phyloP scores from a whole-genome alignment of 352 stramenopile species.

The Thraustochytrium sp. region DNA sequence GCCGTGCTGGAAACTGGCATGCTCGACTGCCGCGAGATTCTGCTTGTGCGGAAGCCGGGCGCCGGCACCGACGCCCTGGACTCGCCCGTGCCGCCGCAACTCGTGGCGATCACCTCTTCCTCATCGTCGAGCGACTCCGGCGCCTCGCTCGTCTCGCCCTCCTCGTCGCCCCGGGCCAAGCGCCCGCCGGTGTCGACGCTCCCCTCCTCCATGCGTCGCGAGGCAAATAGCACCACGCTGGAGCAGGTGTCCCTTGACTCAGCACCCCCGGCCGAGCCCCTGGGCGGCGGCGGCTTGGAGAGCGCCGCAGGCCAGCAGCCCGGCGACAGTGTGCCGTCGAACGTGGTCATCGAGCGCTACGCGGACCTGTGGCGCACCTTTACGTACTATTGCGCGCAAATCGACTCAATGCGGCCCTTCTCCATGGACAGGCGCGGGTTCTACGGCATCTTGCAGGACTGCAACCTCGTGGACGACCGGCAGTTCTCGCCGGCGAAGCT shows the following conservation, averaged over 20 bases:
- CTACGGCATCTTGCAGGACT: constrained; percentile 29
- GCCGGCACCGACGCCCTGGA: neutral
- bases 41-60: constrained; percentile 24
- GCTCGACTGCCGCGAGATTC: neutral
- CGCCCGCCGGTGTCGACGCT: too few relatives aligned
- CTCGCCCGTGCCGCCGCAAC: too few relatives aligned
- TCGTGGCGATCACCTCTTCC: too few relatives aligned
- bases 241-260: too few relatives aligned
- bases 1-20: constrained; percentile 11
- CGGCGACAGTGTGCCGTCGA: neutral
- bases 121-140: too few relatives aligned
- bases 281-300: neutral
- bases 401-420: constrained; percentile 33
- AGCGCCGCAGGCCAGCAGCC: neutral
- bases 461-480: constrained; percentile 22
- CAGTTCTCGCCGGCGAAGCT: constrained; percentile 18
- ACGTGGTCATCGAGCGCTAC: constrained; percentile 18
- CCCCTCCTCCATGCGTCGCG: too few relatives aligned
- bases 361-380: constrained; percentile 29
- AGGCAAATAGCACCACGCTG: too few relatives aligned
- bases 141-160: too few relatives aligned
- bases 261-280: too few relatives aligned
- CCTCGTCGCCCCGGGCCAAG: too few relatives aligned
- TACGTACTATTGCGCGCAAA: constrained; percentile 38
- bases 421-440: constrained; percentile 38